Percentiles rank a stretch among this genome's conserved stretches.
phyloP scores from a whole-genome alignment of 257 asterid genomes.

The Solanum raphanifolium region DNA sequence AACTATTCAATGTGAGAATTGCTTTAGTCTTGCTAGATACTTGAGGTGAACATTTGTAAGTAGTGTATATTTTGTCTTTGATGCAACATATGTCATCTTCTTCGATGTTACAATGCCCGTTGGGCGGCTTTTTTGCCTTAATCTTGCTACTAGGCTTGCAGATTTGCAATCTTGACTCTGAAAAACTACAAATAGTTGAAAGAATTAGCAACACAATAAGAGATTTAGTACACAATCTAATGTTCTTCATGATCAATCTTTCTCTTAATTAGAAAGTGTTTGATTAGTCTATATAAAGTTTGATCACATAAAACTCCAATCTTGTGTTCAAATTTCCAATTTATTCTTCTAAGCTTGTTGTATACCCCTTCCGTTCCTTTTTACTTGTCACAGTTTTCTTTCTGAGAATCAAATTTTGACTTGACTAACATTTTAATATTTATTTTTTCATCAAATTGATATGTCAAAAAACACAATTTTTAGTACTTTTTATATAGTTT shows the following conservation, averaged over 20 bases:
- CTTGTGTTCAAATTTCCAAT: background rate
- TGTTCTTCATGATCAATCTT: background rate
- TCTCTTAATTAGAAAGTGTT: background rate
- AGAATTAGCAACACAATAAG: background rate
- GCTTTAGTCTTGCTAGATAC: slow-evolving; percentile 20
- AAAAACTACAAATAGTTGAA: background rate
- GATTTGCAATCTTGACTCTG: background rate
- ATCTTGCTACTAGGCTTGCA: slow-evolving; percentile 30
- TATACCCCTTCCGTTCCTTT: background rate
- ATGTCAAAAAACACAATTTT: background rate
- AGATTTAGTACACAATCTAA: background rate
- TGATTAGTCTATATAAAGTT: background rate
- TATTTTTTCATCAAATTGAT: background rate
- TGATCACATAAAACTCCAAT: background rate
- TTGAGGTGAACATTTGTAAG: slow-evolving; percentile 25
- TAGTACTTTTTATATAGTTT: background rate
- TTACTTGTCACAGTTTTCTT: background rate
- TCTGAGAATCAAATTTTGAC: background rate
- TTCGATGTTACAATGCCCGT: slow-evolving; percentile 27
- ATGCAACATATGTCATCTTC: slow-evolving; percentile 33
- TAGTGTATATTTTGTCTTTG: slow-evolving; percentile 17
- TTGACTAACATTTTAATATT: background rate
- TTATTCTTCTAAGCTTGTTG: background rate
- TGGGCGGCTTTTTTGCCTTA: slow-evolving; percentile 28
- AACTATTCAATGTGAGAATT: slow-evolving; percentile 28